phyloP scores from a whole-genome alignment of 2,329 filamentous ascomycete species.

The Cladophialophora exuberans region DNA sequence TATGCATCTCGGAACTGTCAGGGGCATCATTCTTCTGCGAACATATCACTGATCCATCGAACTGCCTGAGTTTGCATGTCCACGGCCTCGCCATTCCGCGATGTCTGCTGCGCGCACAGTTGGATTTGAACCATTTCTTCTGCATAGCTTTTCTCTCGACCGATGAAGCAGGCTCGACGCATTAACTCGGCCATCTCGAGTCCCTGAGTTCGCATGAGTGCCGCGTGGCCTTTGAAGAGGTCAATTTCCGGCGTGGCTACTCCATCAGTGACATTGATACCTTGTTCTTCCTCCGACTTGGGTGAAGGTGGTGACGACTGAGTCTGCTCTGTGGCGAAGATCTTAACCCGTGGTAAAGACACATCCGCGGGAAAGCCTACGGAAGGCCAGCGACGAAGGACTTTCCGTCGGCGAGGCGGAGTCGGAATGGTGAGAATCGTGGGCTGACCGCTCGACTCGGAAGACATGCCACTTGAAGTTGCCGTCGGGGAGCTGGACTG shows the following conservation, averaged over 20 bases:
- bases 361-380: slow-evolving; percentile 26
- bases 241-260: too few relatives aligned
- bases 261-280: too few relatives aligned
- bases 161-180: slow-evolving; percentile 49
- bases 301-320: not conserved
- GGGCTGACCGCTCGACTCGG: not conserved
- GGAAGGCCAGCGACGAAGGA: slow-evolving; percentile 31
- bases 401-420: slow-evolving; percentile 27
- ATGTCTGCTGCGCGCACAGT: not conserved
- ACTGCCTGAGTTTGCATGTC: not conserved
- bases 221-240: slow-evolving; percentile 10
- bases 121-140: slow-evolving; percentile 39
- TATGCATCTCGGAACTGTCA: too few relatives aligned
- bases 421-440: not conserved
- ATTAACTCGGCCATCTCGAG: slow-evolving; percentile 47
- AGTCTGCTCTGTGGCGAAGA: slow-evolving; percentile 24
- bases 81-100: not conserved
- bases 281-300: not conserved
- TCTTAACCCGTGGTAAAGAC: slow-evolving; percentile 26
- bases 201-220: slow-evolving; percentile 42
- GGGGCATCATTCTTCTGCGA: not conserved
- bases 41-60: not conserved
- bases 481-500: slow-evolving; percentile 1
- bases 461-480: not conserved
- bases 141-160: slow-evolving; percentile 43